Evolutionary conservation across 805 yeast genomes (phyloP), one percentile per base, ranked within the genome.

Genomic region (Osmozyma mogii): DNA sequence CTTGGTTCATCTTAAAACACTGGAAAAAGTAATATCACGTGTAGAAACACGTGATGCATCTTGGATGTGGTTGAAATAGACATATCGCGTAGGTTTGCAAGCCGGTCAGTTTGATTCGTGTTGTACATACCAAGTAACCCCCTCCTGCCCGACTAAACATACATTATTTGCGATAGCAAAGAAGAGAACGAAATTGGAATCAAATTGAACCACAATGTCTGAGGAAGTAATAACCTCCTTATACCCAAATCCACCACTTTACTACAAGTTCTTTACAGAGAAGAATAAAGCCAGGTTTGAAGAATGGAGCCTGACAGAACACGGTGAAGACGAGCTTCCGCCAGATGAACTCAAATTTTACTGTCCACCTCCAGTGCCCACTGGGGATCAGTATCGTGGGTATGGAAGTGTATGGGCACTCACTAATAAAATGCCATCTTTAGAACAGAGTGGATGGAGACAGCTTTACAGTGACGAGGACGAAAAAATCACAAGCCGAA

Each of bases 221-320:
- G 64, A 53, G 24, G 65, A 63, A 29, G 43, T 62, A 32, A 62
- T 64, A 31, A 49, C 95, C 10, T 75, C 95, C 5, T 65, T 89
- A 24, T 92, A 84, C 43, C 98, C 98, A 2, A 94, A 94, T 1
- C 97, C 98, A 2, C 98, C 98, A 6, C 82, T 83, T 6, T 84
- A 74, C 48, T 71, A 75, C 41, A 72, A 75, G 49, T 73, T 68
- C 45, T 89, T 84, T 61, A 84, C 95, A 0, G 48, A 60, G 3
- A 83, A 73, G 35, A 85, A 87, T 47, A 41, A 72, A n/a, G 59
- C 53, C 13, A 67, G 64, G 45, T 57, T 69, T 17, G 50, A 54
- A 15, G 41, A 36, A 19, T 45, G 58, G 52, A 32, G 47, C 15
- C 12, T n/a, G 17, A n/a, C 26, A 17, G 14, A 41, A 51, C 25